These are phyloP conservation scores for Erythrophleum fordii DNA, from an alignment of 306 rosid genomes.

Conservation along the genomic window DNA sequence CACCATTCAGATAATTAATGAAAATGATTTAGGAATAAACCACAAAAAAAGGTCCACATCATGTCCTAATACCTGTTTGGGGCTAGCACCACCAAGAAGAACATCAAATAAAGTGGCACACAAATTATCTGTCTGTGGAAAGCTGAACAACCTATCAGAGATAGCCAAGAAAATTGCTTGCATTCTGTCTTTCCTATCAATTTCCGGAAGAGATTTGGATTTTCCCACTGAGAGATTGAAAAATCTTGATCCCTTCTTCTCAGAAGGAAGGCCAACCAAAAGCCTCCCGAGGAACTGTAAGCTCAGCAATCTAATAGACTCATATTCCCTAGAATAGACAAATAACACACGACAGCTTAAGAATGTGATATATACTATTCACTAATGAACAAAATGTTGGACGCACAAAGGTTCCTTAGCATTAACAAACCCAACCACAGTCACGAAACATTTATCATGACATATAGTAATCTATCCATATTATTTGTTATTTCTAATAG, in stretches of 20 bases:
- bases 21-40: constrained; percentile 18
- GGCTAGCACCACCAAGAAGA: constrained; percentile 99
- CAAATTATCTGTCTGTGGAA: constrained; percentile 85
- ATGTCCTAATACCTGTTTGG: constrained; percentile 77
- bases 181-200: constrained; percentile 64
- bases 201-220: constrained; percentile 67
- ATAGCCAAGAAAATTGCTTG: constrained; percentile 83
- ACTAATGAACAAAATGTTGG: neutral
- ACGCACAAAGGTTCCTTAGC: neutral
- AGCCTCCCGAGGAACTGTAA: constrained; percentile 94
- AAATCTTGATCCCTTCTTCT: constrained; percentile 92
- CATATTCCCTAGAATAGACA: constrained; percentile 66
- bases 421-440: constrained; percentile 13
- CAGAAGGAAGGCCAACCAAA: constrained; percentile 87
- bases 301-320: constrained; percentile 92
- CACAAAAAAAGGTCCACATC: constrained; percentile 13
- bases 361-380: constrained; percentile 28
- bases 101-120: constrained; percentile 95
- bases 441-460: constrained; percentile 6
- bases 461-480: neutral
- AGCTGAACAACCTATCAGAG: constrained; percentile 86
- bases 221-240: constrained; percentile 79
- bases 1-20: constrained; percentile 8
- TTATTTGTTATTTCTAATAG: neutral
- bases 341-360: constrained; percentile 20